phyloP scores from a whole-genome alignment of 1,284 basidiomycete species.

The Coniferiporia weirii region DNA sequence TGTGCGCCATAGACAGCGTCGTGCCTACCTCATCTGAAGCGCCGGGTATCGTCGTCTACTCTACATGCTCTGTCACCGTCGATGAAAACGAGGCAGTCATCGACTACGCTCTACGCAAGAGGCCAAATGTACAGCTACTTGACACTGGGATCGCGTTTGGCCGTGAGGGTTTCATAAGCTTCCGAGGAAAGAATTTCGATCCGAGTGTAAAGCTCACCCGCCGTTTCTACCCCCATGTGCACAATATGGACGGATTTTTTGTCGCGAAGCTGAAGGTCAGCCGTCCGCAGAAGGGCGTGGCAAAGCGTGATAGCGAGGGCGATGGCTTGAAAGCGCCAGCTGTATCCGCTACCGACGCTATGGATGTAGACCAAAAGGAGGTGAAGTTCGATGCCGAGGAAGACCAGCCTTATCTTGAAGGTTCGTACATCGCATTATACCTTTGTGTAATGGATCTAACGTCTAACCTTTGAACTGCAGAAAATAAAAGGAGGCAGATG shows the following conservation, averaged over 20 bases:
- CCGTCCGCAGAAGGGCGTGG: conserved; percentile 53
- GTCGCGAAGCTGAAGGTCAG: conserved; percentile 97
- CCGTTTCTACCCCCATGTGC: conserved; percentile 86
- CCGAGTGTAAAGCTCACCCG: conserved; percentile 79
- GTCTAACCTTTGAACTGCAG: conserved; percentile 32
- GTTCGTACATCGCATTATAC: conserved; percentile 35
- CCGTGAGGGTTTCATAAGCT: conserved; percentile 85
- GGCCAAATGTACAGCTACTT: conserved; percentile 93
- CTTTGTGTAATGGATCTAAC: neutral
- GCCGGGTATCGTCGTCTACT: conserved; percentile 89
- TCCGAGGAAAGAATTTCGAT: conserved; percentile 87
- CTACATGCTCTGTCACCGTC: conserved; percentile 96
- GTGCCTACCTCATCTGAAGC: conserved; percentile 87
- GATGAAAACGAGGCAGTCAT: conserved; percentile 99
- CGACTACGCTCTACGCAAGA: conserved; percentile 95
- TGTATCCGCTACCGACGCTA: conserved; percentile 26
- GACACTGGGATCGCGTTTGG: conserved; percentile 94
- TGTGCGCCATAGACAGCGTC: conserved; percentile 97
- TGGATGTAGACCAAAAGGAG: conserved; percentile 24
- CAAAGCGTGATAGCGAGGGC: conserved; percentile 28
- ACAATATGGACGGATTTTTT: conserved; percentile 98
- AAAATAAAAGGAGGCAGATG: conserved; percentile 64
- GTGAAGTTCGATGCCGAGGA: conserved; percentile 64
- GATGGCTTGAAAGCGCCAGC: conserved; percentile 34
- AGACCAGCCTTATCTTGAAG: conserved; percentile 62